Evolutionary conservation across 2,329 filamentous ascomycete species (phyloP), one percentile per base, ranked within the genome.

Genomic region (Xylaria sp.): DNA sequence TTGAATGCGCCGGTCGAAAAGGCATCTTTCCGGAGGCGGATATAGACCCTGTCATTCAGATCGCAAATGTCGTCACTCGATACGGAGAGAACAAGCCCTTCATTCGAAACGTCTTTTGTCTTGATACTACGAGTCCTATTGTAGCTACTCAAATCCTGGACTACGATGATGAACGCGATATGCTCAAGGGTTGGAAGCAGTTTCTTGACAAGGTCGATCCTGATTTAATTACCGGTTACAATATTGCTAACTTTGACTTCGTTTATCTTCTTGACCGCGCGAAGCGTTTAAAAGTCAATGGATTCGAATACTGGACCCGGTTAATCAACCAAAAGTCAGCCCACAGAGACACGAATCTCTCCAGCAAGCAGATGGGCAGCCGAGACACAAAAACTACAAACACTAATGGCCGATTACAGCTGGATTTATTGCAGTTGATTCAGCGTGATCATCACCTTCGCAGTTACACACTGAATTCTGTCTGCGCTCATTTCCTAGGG

Each of bases 151-250:
- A 99, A 76, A 91, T 99, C 63, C 86, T 97, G 50, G 92, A 94
- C 70, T 98, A 92, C 73, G 85, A 91, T 20, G 87, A 88, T 52
- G 96, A 99, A 79, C 89, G 92, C 64, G 90, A 94, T 70, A 96
- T 99, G 94, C 85, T 99, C n/a, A 90, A 91, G 81, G 89, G 90
- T 51, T 99, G 96, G 96, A 91, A 92, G 76, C 88, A 97, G 69
- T 99, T 99, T 73, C 81, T 99, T 18, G 87, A 97, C 74, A 90
- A 93, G 76, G 93, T 96, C 0, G 96, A 99, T 74, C 95, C 96
- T 0, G 96, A 99, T 82, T 92, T 99, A 73, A 97, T 99, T 77
- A 99, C 97, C 65, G 96, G 96, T 55, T 99, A 99, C 90, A 99
- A 99, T 81, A 99, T 97, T 82, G 85, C 93, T 78, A 99, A 99